Base-by-base conservation (phyloP, 2,329 filamentous ascomycete genomes). In the Dactylellina sp. region DNA sequence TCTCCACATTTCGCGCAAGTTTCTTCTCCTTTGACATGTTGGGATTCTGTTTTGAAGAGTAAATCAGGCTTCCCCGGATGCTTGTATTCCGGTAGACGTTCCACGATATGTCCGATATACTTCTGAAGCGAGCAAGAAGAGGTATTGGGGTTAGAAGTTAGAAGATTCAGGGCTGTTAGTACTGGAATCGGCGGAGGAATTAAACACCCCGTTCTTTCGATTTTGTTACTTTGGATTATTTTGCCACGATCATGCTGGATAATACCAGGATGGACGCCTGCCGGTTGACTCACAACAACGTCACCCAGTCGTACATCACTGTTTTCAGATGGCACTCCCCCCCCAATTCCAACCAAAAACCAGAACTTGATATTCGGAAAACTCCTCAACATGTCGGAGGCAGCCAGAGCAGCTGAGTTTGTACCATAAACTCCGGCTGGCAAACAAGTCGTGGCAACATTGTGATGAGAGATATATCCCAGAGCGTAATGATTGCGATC, bases 231-330 rank as follows among this genome's bases (percentile, higher is more conserved):
- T 12, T 40, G n/a, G 11, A 39, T 28, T 5, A 18, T 24, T 11
- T 53, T 63, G 16, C 46, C 46, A 1, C 39, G 32, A 16, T 63
- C 60, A 32, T 52, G 35, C 24, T 55, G 46, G 2, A 63, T 28
- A 6, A 63, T 47, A 7, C 28, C 64, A 6, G 9, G 14, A 24
- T 55, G 35, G 1, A 16, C 52, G 2, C 18, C 7, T 14, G 25
- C 9, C 5, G 52, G 53, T 1, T 50, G 18, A 56, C 65, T 56
- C 2, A 71, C 65, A 0, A 71, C 65, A 14, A 71, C 49, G n/a
- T 71, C 65, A 5, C 65, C 65, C n/a, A 62, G 57, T 25, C 57
- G 28, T n/a, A 71, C 28, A 28, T 59, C 37, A 14, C 46, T 46
- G 2, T 46, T 35, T 4, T 32, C 40, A 35, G 64, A 55, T 6